Evolutionary conservation across 75 land plant genomes (phyloP).

Genomic region (Selaginella tamariscina): DNA sequence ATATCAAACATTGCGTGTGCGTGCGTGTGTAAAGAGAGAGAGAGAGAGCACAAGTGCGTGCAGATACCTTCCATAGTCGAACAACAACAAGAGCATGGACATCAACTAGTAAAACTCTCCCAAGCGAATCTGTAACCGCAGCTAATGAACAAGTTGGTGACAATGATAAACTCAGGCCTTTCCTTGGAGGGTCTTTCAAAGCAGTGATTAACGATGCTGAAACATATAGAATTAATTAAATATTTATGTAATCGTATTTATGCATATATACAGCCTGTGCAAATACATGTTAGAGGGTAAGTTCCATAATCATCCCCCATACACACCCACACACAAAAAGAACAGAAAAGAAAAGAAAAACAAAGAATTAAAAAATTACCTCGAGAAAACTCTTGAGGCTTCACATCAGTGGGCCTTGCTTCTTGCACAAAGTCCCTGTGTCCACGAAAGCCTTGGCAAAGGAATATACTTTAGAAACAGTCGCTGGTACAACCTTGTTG

Average conservation of each 20-base stretch:
- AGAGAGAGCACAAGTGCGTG: too few relatives aligned
- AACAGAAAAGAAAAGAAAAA: neutral
- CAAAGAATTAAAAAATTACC: constrained; percentile 28
- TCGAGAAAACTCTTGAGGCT: constrained; percentile 60
- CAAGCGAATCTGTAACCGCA: constrained; percentile 95
- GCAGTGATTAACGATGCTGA: constrained; percentile 87
- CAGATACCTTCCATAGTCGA: constrained; percentile 80
- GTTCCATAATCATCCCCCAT: neutral
- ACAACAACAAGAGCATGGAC: constrained; percentile 92
- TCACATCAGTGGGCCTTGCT: constrained; percentile 39
- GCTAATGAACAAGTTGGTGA: constrained; percentile 90
- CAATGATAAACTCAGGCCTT: constrained; percentile 70
- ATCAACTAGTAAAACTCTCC: constrained; percentile 75
- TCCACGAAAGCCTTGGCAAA: constrained; percentile 68
- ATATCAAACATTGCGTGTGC: too few relatives aligned
- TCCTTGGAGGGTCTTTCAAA: constrained; percentile 68
- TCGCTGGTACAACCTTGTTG: constrained; percentile 78
- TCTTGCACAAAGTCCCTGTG: constrained; percentile 31
- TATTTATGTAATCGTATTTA: neutral
- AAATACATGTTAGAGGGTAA: neutral
- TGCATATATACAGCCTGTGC: neutral
- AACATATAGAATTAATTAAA: neutral
- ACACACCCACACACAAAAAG: neutral
- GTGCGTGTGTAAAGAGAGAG: too few relatives aligned
- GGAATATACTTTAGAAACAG: constrained; percentile 67